Evolutionary conservation across 1,139 yeast genomes (phyloP), one percentile per base, ranked within the genome.

Genomic region (Yamadazyma triangularis): DNA sequence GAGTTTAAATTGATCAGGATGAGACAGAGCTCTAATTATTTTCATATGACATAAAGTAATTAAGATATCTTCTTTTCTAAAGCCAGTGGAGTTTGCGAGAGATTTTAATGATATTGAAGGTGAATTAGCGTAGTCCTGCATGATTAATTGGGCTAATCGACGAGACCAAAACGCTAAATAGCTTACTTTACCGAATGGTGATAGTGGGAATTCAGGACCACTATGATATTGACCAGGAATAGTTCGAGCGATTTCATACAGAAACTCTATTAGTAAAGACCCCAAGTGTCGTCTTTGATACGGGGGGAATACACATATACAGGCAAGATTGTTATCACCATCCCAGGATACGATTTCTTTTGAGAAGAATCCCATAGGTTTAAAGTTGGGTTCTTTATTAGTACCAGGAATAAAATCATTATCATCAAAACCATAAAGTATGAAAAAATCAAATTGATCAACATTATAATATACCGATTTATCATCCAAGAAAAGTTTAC

Each of bases 151-250:
- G 4, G 62, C 58, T 10, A 68, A 36, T 26, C 48, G 53, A 28
- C 68, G 65, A 10, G 85, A 67, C 98, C 98, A 91, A 54, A 73
- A 89, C n/a, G 72, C 61, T 21, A 83, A 47, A 48, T 88, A 91
- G 4, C 89, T 75, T 4, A 76, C 62, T 31, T 71, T 69, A 0
- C 98, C 98, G 53, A 77, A 84, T 0, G 82, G 81, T 4, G 95
- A 84, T 13, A 91, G 61, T 0, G 98, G 98, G 41, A 79, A 73
- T 52, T 91, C 98, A 0, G 98, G 98, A 0, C 96, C 95, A 35
- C 96, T 88, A 16, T 45, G 19, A 66, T 54, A 29, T 63, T 58
- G 49, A 53, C 77, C 57, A 58, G 84, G 51, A 45, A 71, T 60
- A 7, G 45, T 40, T 29, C 64, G 60, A 0, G 95, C 85, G 13